Base-by-base conservation (phyloP, 192 early-diverging fungal genomes). In the Umbelopsis isabellina region DNA sequence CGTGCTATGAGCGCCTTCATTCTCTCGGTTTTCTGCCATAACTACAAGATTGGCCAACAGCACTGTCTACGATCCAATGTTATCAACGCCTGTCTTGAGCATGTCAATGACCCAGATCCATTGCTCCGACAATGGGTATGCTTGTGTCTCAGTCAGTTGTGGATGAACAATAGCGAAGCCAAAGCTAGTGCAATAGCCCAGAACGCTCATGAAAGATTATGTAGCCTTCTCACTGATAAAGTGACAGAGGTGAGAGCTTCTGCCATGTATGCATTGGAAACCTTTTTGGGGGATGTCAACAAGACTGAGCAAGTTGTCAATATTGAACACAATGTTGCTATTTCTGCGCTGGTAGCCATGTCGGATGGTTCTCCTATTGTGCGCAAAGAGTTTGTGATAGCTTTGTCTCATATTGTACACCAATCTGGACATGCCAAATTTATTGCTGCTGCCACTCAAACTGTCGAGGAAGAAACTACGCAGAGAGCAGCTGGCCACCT, bases 1-100 rank as follows among this genome's bases (percentile, higher is more conserved):
- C 85, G 92, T n/a, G 93, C 94, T n/a, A 95, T 94, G 93, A 86
- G 96, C 73, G 91, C 91, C 2, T 98, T 99, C 79, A 95, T 97
- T 45, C 85, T 99, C 41, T 88, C 95, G 0, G 90, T 95, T 18
- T 93, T 99, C 72, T 99, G 97, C 79, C 85, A 88, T n/a, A 90
- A 91, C 46, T 93, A 88, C 80, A 85, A 83, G 11, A 78, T 80
- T 12, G 96, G 94, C 21, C 96, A 99, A 77, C 88, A 92, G 45
- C 92, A 91, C 12, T 97, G 95, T 72, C 65, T 94, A 33, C 84
- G 88, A 65, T 83, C 83, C 22, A 88, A 90, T 50, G 81, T 94
- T 7, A 81, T 95, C 33, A 73, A 80, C 8, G 85, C 90, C 16
- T 85, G 91, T 65, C 67, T 89, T 21, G 82, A 87, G 2, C 89